Evolutionary conservation across 768 basidiomycete species (phyloP).

Genomic region (Lactifluus hygrophoroides): DNA sequence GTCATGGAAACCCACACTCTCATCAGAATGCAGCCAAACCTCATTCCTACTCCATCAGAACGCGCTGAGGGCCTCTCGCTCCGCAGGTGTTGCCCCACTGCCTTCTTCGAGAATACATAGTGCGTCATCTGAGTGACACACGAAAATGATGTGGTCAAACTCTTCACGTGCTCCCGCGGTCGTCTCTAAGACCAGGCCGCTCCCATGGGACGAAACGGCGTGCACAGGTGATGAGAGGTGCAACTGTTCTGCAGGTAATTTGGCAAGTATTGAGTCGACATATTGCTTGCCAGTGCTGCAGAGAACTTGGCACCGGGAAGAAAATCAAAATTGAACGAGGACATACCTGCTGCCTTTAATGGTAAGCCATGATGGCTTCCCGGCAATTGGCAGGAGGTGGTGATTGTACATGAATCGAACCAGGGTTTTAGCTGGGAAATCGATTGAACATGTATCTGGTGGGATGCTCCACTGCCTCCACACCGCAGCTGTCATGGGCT

Average conservation of each 20-base stretch:
- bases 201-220: constrained; percentile 26
- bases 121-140: constrained; percentile 63
- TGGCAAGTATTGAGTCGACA: constrained; percentile 51
- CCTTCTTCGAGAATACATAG: constrained; percentile 46
- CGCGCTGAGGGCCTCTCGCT: constrained; percentile 45
- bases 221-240: constrained; percentile 52
- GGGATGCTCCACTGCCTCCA: constrained; percentile 83
- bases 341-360: constrained; percentile 63
- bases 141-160: constrained; percentile 68
- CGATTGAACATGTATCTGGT: constrained; percentile 55
- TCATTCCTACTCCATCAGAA: constrained; percentile 65
- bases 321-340: constrained; percentile 27
- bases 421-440: constrained; percentile 63
- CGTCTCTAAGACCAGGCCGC: constrained; percentile 38
- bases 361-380: constrained; percentile 66
- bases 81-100: constrained; percentile 39
- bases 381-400: constrained; percentile 60
- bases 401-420: constrained; percentile 70
- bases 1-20: constrained; percentile 33
- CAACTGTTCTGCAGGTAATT: constrained; percentile 42
- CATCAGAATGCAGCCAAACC: constrained; percentile 60
- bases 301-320: not conserved
- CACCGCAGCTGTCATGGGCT: constrained; percentile 74
- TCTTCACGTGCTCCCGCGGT: constrained; percentile 33
- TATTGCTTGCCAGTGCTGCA: constrained; percentile 42